A percentile compares a stretch with the other conserved stretches of the same genome.
These are phyloP conservation scores for Kitagawia praeruptora DNA, from an alignment of 129 eudicot species.

Conservation along the genomic window DNA sequence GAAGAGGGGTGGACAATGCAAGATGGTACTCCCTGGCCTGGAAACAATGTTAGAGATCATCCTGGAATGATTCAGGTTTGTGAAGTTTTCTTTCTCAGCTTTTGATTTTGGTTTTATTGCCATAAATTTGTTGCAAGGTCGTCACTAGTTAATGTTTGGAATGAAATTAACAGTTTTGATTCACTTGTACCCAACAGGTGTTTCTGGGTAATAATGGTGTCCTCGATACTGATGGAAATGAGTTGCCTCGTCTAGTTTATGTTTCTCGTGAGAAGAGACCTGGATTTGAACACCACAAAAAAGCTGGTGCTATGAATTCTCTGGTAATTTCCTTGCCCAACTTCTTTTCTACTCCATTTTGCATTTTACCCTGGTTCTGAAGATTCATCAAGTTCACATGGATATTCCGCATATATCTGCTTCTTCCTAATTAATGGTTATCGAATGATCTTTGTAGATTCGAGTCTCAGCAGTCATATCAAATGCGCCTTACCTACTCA, in stretches of 20 bases:
- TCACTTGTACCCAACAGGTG: conserved; percentile 14
- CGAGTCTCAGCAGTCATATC: conserved; percentile 39
- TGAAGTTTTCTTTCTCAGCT: conserved; percentile 1
- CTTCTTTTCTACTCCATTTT: neutral
- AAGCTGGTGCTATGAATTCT: conserved; percentile 41
- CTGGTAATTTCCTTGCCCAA: conserved; percentile 2
- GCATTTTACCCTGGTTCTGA: neutral
- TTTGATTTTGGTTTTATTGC: neutral
- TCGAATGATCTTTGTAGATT: conserved; percentile 13
- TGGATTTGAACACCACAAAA: conserved; percentile 34
- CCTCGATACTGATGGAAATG: conserved; percentile 26
- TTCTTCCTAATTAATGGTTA: neutral
- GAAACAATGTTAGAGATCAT: conserved; percentile 36
- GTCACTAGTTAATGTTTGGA: neutral
- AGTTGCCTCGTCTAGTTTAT: conserved; percentile 31
- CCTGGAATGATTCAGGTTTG: conserved; percentile 42
- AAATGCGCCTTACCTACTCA: conserved; percentile 40
- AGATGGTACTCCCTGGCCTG: conserved; percentile 37
- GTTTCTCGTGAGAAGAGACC: conserved; percentile 42
- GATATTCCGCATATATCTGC: neutral
- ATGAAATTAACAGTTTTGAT: neutral
- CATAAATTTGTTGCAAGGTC: neutral
- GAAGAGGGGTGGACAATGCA: conserved; percentile 47
- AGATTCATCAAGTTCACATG: no score
- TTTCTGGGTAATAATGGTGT: conserved; percentile 32